A percentile compares a stretch with the other conserved stretches of the same genome.
These are phyloP conservation scores for Solanum rostratum DNA, from an alignment of 257 asterid genomes.

Conservation along the genomic window DNA sequence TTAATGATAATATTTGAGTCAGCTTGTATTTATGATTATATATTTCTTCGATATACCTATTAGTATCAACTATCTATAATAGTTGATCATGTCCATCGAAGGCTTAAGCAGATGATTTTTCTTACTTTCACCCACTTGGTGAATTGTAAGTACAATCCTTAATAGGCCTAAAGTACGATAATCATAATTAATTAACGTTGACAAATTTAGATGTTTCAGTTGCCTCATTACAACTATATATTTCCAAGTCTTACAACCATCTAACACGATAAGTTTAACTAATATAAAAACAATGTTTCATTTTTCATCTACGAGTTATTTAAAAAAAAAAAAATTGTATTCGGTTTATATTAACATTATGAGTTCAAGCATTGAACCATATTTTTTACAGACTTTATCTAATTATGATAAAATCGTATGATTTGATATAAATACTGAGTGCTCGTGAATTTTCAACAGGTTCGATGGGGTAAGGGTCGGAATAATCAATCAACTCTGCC, in stretches of 20 bases:
- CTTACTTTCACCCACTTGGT: too few species aligned
- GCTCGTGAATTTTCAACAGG: neutral
- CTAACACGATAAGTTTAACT: neutral
- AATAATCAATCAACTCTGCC: neutral
- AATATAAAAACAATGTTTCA: neutral
- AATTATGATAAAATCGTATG: neutral
- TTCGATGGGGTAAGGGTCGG: neutral
- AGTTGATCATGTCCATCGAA: too few species aligned
- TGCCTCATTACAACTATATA: neutral
- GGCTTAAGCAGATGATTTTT: too few species aligned
- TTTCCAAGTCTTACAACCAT: neutral
- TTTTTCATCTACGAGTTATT: neutral
- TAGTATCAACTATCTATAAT: too few species aligned
- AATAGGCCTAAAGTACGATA: neutral
- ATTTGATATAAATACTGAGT: neutral
- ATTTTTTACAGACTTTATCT: neutral
- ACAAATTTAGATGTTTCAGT: neutral
- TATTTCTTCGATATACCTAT: neutral
- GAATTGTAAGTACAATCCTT: too few species aligned
- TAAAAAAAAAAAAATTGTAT: rapidly evolving
- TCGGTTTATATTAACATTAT: neutral
- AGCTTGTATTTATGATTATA: neutral
- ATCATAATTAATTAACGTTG: neutral
- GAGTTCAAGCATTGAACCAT: too few species aligned
- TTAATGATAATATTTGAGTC: too few species aligned